Evolutionary conservation across 257 asterid species (phyloP).

Genomic region (Fraxinus anomala): DNA sequence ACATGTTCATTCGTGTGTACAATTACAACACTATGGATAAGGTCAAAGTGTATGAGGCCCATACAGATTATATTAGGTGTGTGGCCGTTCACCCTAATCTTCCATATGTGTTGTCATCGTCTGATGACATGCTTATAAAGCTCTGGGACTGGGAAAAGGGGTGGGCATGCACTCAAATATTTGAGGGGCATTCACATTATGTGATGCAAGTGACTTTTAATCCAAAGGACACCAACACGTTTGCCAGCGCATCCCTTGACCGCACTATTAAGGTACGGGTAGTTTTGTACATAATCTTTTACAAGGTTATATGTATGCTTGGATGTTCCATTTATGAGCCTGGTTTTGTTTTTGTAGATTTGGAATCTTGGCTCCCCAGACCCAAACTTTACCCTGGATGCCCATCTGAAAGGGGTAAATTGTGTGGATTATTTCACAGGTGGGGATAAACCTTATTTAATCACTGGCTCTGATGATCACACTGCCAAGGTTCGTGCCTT

Average conservation of each 20-base stretch:
- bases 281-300: slow-evolving; percentile 5
- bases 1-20: slow-evolving; percentile 93
- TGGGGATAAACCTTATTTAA: slow-evolving; percentile 93
- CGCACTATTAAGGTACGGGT: slow-evolving; percentile 83
- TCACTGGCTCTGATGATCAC: slow-evolving; percentile 98
- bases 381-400: slow-evolving; percentile 96
- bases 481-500: slow-evolving; percentile 82
- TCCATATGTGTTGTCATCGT: slow-evolving; percentile 91
- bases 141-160: slow-evolving; percentile 99
- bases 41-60: slow-evolving; percentile 96
- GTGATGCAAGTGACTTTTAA: slow-evolving; percentile 99
- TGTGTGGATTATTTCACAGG: slow-evolving; percentile 98
- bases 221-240: slow-evolving; percentile 98
- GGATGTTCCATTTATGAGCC: slow-evolving; percentile 13
- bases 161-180: slow-evolving; percentile 93
- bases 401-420: slow-evolving; percentile 93
- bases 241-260: slow-evolving; percentile 99
- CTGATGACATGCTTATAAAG: slow-evolving; percentile 99
- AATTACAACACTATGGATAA: slow-evolving; percentile 98
- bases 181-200: slow-evolving; percentile 99
- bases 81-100: slow-evolving; percentile 98
- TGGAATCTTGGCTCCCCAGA: slow-evolving; percentile 99
- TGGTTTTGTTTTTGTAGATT: slow-evolving; percentile 51
- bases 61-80: slow-evolving; percentile 96
- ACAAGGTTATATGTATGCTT: background rate